A percentile compares a stretch with the other conserved stretches of the same genome.
Conservation (phyloP, 2,329 filamentous ascomycete genomes). For the Sporothrix pallida region DNA sequence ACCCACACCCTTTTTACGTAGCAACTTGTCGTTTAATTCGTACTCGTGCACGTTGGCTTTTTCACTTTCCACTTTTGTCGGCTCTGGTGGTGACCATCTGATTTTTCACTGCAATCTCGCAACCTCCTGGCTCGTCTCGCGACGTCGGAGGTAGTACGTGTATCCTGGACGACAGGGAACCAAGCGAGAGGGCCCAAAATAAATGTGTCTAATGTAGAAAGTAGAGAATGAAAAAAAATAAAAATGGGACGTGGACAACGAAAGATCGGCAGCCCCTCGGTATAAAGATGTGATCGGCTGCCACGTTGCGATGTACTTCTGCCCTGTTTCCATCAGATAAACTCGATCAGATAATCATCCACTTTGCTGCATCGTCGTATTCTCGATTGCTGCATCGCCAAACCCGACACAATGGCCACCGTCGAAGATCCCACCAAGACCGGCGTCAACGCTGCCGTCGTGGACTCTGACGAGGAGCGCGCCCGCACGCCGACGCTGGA, state of each 20-base stretch:
- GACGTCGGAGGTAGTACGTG: not conserved
- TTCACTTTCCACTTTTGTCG: conserved; percentile 1
- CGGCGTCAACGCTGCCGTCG: not conserved
- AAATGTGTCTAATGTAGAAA: not conserved
- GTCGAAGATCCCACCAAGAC: not conserved
- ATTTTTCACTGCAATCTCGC: not conserved
- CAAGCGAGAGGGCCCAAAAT: not conserved
- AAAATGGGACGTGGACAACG: no score
- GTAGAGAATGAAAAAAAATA: not conserved
- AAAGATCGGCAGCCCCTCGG: not conserved
- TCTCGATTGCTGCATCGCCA: not conserved
- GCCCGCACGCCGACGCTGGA: not conserved
- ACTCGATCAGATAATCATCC: not conserved
- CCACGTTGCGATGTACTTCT: not conserved
- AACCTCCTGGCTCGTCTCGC: not conserved
- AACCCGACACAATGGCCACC: not conserved
- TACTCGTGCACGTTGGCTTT: not conserved
- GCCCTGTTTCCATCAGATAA: not conserved
- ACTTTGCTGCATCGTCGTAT: not conserved
- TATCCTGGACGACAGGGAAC: no score
- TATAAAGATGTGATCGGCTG: conserved; percentile 23
- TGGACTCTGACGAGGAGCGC: not conserved
- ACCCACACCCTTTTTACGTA: no score
- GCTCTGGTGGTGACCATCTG: not conserved
- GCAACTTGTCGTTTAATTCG: not conserved